phyloP scores from a whole-genome alignment of 2,329 filamentous ascomycete species.

The Trichoderma polysporum region DNA sequence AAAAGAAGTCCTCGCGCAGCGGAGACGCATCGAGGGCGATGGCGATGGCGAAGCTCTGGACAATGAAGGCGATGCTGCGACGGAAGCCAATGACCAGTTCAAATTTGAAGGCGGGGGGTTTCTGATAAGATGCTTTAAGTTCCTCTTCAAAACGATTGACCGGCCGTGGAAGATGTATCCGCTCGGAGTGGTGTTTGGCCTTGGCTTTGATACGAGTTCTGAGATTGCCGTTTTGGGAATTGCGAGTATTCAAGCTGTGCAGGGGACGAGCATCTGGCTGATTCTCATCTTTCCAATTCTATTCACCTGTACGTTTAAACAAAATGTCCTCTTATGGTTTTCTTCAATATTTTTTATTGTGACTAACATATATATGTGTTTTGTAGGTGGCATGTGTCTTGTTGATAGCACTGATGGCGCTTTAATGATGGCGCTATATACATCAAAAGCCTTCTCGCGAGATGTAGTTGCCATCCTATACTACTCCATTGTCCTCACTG shows the following conservation, averaged over 20 bases:
- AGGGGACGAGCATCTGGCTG: slow-evolving; percentile 88
- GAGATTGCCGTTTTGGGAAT: slow-evolving; percentile 93
- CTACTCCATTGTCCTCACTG: slow-evolving; percentile 85
- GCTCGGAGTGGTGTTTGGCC: slow-evolving; percentile 80
- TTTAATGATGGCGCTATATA: slow-evolving; percentile 92
- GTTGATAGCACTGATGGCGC: slow-evolving; percentile 91
- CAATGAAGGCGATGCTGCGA: slow-evolving; percentile 31
- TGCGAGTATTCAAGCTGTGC: slow-evolving; percentile 78
- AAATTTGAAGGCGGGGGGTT: slow-evolving; percentile 76
- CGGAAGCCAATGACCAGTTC: slow-evolving; percentile 49
- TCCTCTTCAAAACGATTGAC: slow-evolving; percentile 72
- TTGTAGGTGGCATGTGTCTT: slow-evolving; percentile 85
- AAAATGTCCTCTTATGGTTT: background rate
- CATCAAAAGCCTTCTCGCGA: slow-evolving; percentile 71
- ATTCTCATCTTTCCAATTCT: slow-evolving; percentile 88
- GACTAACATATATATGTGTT: background rate
- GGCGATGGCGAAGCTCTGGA: slow-evolving; percentile 31
- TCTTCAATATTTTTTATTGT: background rate
- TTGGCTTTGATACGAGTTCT: slow-evolving; percentile 94
- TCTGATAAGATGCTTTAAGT: slow-evolving; percentile 68
- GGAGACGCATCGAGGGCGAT: slow-evolving; percentile 27
- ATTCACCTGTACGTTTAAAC: slow-evolving; percentile 70
- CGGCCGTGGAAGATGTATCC: slow-evolving; percentile 96
- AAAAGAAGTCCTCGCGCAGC: slow-evolving; percentile 53
- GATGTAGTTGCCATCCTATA: slow-evolving; percentile 90